These are phyloP conservation scores for Podospora sp. DNA, from an alignment of 495 filamentous ascomycete genomes.

Conservation along the genomic window DNA sequence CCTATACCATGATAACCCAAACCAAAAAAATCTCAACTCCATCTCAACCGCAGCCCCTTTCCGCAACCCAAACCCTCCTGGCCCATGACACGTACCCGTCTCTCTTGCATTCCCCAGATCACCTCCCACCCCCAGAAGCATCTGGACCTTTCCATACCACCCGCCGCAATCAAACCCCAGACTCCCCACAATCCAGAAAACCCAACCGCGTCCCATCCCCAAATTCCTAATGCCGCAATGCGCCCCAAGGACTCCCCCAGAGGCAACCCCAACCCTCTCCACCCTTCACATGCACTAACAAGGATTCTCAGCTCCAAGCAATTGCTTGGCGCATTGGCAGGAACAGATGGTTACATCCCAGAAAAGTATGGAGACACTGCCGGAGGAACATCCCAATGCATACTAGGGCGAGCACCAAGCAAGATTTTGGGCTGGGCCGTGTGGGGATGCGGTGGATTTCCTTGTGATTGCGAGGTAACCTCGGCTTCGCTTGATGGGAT, in stretches of 20 bases:
- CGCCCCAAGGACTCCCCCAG: neutral
- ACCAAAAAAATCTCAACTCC: too few species aligned
- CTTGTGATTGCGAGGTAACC: neutral
- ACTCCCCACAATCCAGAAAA: neutral
- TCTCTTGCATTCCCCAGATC: neutral
- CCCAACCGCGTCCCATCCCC: neutral
- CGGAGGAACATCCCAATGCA: neutral
- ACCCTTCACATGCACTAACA: neutral
- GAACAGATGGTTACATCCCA: neutral
- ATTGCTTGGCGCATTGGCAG: neutral
- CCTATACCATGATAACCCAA: too few species aligned
- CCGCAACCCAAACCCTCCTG: too few species aligned
- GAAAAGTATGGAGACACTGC: neutral
- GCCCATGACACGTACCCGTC: too few species aligned
- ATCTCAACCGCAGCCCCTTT: too few species aligned
- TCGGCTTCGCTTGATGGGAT: neutral
- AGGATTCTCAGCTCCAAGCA: too few species aligned
- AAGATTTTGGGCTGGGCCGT: neutral
- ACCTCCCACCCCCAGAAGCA: too few species aligned
- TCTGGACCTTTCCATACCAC: too few species aligned
- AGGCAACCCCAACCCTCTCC: neutral
- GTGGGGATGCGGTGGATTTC: neutral
- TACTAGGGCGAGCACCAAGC: neutral
- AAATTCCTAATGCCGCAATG: neutral
- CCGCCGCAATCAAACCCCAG: too few species aligned